phyloP scores from a whole-genome alignment of 2,329 filamentous ascomycete species.

The Ophiostoma ips region DNA sequence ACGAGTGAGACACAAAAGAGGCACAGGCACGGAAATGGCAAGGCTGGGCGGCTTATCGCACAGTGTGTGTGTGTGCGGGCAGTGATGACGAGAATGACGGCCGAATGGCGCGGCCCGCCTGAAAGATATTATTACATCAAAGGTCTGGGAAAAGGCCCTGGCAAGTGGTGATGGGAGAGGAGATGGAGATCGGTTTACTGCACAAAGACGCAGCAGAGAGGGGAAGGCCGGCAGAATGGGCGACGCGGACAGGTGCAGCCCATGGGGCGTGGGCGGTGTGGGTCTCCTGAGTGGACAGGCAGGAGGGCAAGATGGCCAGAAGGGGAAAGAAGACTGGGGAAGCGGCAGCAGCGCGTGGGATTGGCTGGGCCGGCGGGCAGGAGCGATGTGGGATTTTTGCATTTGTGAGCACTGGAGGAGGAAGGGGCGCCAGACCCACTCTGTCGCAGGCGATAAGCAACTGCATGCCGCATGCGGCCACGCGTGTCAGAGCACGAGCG shows the following conservation, averaged over 20 bases:
- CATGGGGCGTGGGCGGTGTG: neutral
- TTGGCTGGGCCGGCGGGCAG: constrained; percentile 4
- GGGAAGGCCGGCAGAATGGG: constrained; percentile 1
- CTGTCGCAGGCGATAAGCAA: too few relatives aligned
- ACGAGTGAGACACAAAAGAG: neutral
- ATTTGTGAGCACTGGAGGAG: constrained; percentile 5
- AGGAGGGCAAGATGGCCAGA: too few relatives aligned
- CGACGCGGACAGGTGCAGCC: neutral
- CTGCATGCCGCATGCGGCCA: too few relatives aligned
- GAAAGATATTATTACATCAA: constrained; percentile 6
- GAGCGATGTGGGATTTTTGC: neutral
- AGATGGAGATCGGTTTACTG: neutral
- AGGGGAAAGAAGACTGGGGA: constrained; percentile 12
- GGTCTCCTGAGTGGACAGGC: neutral
- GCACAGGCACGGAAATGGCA: neutral
- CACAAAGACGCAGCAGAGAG: neutral
- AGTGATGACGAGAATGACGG: constrained; percentile 7
- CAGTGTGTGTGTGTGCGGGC: neutral
- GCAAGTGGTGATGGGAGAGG: neutral
- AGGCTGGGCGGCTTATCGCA: neutral
- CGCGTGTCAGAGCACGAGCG: too few relatives aligned
- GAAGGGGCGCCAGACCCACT: too few relatives aligned
- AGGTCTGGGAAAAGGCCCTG: constrained; percentile 1
- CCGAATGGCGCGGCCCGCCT: constrained; percentile 7
- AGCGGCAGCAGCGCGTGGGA: constrained; percentile 1